phyloP scores from a whole-genome alignment of 2,329 filamentous ascomycete genomes.

The Fusarium nisikadoi region DNA sequence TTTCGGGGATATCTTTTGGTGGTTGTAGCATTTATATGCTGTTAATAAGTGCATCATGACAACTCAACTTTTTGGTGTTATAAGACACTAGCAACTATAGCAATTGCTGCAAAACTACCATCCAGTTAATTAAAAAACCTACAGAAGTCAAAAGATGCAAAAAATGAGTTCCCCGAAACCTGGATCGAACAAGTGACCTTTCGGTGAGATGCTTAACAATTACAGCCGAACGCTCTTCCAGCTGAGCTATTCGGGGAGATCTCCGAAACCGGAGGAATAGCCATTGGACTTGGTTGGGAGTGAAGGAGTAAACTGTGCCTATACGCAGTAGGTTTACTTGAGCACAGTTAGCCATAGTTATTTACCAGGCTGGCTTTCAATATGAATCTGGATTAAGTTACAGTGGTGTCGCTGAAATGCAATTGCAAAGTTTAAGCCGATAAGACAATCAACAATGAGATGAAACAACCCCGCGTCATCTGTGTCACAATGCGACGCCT shows the following conservation, averaged over 20 bases:
- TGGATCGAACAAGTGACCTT: slow-evolving; percentile 36
- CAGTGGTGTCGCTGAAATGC: neutral
- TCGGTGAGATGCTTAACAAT: slow-evolving; percentile 23
- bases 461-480: neutral
- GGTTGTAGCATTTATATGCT: neutral
- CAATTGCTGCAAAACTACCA: no score
- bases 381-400: fast-evolving
- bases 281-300: slow-evolving; percentile 9
- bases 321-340: fast-evolving
- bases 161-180: slow-evolving; percentile 40
- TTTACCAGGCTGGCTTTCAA: no score
- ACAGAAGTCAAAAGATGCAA: neutral
- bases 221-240: slow-evolving; percentile 34
- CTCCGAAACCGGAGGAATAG: slow-evolving; percentile 27
- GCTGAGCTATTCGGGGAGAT: slow-evolving; percentile 34
- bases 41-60: neutral
- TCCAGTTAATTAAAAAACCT: no score
- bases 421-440: neutral
- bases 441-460: neutral
- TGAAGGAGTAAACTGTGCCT: fast-evolving
- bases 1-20: slow-evolving; percentile 40
- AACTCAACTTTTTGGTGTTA: neutral
- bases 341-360: no score
- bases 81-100: no score
- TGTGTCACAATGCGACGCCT: neutral